Evolutionary conservation across 345 rosid genomes (phyloP).

Genomic region (Turnera subulata): DNA sequence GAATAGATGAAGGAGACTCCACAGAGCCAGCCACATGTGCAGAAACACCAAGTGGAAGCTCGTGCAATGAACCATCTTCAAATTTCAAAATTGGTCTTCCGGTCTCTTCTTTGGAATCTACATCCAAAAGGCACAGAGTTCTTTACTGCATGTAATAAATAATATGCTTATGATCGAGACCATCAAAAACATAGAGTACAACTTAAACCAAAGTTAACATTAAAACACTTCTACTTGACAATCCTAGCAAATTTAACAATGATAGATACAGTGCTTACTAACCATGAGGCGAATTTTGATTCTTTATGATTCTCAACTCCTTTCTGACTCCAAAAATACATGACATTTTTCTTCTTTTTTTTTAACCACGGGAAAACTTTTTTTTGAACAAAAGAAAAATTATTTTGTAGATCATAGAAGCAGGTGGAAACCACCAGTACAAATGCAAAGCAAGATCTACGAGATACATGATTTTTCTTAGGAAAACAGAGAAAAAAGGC

Average conservation of each 20-base stretch:
- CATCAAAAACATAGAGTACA: background rate
- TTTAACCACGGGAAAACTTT: conserved; percentile 41
- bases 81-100: conserved; percentile 13
- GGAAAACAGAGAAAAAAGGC: no score
- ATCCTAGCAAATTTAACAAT: background rate
- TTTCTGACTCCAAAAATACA: conserved; percentile 19
- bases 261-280: no score
- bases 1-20: conserved; percentile 10
- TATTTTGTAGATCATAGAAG: no score
- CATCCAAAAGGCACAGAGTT: background rate
- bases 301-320: conserved; percentile 34
- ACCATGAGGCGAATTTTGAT: conserved; percentile 24
- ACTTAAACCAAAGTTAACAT: background rate
- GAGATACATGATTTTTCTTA: no score
- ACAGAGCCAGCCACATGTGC: conserved; percentile 6
- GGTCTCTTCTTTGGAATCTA: conserved; percentile 25
- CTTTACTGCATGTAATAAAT: background rate
- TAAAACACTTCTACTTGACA: background rate
- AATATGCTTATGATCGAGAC: background rate
- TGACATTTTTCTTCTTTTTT: conserved; percentile 24
- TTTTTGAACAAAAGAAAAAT: no score
- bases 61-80: conserved; percentile 13
- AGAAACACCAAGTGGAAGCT: conserved; percentile 13
- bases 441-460: no score
- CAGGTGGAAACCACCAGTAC: no score